Evolutionary conservation across 2,329 filamentous ascomycete species (phyloP), one percentile per base, ranked within the genome.

Genomic region (Microdochium bolleyi): DNA sequence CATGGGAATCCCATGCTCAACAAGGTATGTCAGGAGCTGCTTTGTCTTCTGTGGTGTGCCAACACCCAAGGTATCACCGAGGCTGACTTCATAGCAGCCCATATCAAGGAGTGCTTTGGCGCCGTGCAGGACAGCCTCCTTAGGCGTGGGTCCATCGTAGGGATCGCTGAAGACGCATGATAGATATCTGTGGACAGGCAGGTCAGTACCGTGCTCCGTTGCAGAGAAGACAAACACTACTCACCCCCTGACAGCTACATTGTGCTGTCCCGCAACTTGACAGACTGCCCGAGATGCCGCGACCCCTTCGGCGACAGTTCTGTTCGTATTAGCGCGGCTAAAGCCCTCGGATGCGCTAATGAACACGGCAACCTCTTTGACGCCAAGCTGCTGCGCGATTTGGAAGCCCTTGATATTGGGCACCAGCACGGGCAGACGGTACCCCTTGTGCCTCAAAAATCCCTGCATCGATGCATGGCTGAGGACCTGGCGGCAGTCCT

Each of bases 61-160:
- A 61, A 84, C 80, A 3, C 84, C 84, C 0, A 83, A 77, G 0
- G 84, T 87, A 55, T 87, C 84, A 1, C 82, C 83, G 0, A 87
- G 73, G n/a, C 78, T 82, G 52, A 87, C 78, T 65, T 87, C 82
- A 56, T 85, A 82, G 51, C 82, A 85, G 11, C 84, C 84, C 71
- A 82, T 79, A 44, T 80, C 76, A 0, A 87, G 67, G 14, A 87
- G 66, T 61, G 52, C 71, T 64, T 60, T 57, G 0, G 73, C 73
- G 22, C 69, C 67, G 3, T 73, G 64, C 1, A 61, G 57, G 1
- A 71, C 67, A 24, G 58, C 58, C 3, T 54, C 22, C 1, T 60
- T 58, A 0, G 59, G 51, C 1, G 68, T 70, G 3, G 60, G 60
- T 2, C 68, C 69, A 52, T 64, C 62, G 46, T 64, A 83, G 1